Percentiles rank a stretch among this genome's conserved stretches.
phyloP scores from a whole-genome alignment of 1,139 yeast species.

The Diutina pseudorugosa region DNA sequence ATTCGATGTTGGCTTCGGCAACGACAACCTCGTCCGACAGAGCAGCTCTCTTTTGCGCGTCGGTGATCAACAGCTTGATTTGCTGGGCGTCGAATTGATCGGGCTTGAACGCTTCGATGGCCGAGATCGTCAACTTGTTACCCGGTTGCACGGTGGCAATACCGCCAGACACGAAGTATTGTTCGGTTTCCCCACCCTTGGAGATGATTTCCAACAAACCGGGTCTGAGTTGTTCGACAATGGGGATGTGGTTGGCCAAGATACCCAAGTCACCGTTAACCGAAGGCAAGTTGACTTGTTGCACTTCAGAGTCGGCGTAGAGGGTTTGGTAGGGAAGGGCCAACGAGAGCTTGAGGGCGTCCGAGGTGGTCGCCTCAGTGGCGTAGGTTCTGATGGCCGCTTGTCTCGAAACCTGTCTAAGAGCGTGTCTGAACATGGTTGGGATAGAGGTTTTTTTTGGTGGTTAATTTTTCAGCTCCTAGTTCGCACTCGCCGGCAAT shows the following conservation, averaged over 20 bases:
- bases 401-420: conserved; percentile 58
- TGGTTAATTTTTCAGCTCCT: neutral
- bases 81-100: conserved; percentile 78
- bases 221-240: conserved; percentile 92
- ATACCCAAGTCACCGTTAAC: conserved; percentile 96
- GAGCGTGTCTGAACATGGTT: conserved; percentile 57
- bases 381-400: conserved; percentile 65
- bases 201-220: conserved; percentile 91
- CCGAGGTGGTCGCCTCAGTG: conserved; percentile 54
- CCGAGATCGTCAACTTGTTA: conserved; percentile 80
- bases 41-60: conserved; percentile 86
- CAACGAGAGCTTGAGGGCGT: conserved; percentile 75
- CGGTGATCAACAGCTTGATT: conserved; percentile 72
- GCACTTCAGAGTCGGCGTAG: conserved; percentile 38
- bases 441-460: neutral
- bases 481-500: neutral
- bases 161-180: conserved; percentile 92
- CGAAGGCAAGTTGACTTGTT: conserved; percentile 95
- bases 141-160: conserved; percentile 96
- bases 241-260: conserved; percentile 95
- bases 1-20: conserved; percentile 90
- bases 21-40: conserved; percentile 81
- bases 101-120: conserved; percentile 91
- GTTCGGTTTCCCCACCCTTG: conserved; percentile 59
- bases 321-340: conserved; percentile 80